Evolutionary conservation across 306 rosid species (phyloP).

Genomic region (Acmispon strigosus): DNA sequence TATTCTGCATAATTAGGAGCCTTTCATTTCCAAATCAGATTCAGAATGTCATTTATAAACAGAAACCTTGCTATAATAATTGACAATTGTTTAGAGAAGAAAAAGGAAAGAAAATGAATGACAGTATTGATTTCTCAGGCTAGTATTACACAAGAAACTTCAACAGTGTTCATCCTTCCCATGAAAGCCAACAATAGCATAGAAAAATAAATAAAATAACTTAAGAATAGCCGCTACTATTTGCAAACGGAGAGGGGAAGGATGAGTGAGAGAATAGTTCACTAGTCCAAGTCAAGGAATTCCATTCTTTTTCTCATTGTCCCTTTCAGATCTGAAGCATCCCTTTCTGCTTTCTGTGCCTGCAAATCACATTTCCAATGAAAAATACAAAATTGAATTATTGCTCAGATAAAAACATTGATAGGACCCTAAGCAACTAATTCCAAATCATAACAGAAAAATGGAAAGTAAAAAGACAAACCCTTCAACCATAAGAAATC

Average conservation of each 20-base stretch:
- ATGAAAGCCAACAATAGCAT: conserved; percentile 17
- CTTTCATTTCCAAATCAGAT: not conserved
- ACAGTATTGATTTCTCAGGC: conserved; percentile 20
- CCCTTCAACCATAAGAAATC: not conserved
- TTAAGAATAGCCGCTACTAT: conserved; percentile 44
- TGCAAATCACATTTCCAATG: conserved; percentile 19
- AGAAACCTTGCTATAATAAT: not conserved
- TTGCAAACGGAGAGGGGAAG: conserved; percentile 32
- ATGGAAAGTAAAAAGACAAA: not conserved
- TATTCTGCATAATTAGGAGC: not conserved
- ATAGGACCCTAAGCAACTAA: not conserved
- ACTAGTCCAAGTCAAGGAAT: conserved; percentile 78
- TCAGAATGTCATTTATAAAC: not conserved
- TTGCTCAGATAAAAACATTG: not conserved
- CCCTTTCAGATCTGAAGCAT: conserved; percentile 85
- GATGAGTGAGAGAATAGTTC: not conserved
- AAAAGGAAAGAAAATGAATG: conserved; percentile 4
- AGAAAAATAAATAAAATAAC: not conserved
- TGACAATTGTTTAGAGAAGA: not conserved
- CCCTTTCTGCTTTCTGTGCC: conserved; percentile 93
- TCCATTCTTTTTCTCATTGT: conserved; percentile 92
- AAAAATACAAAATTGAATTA: not conserved
- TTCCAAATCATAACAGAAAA: not conserved
- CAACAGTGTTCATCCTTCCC: conserved; percentile 27
- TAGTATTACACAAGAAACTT: conserved; percentile 37